phyloP scores from a whole-genome alignment of 2,329 filamentous ascomycete species.

The Mollisia scopiformis region DNA sequence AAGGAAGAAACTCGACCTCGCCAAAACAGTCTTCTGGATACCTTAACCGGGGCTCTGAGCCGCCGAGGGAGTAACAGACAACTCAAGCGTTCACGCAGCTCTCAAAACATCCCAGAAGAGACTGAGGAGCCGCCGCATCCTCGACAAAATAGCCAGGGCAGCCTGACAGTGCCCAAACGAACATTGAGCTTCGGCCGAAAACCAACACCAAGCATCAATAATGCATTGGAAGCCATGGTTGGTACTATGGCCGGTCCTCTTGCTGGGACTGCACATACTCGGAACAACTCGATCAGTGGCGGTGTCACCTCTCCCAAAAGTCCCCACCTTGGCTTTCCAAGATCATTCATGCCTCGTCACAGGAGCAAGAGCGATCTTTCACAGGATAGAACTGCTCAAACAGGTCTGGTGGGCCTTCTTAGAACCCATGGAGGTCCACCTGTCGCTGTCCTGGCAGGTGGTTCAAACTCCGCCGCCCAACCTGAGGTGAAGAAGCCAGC shows the following conservation, averaged over 20 bases:
- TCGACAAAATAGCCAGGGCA: constrained; percentile 37
- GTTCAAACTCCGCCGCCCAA: not conserved
- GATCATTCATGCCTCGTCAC: constrained; percentile 50
- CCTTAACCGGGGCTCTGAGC: constrained; percentile 31
- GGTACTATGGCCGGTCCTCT: constrained; percentile 58
- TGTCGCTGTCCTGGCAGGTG: constrained; percentile 48
- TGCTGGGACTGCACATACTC: constrained; percentile 52
- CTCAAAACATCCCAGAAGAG: constrained; percentile 30
- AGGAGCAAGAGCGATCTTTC: constrained; percentile 61
- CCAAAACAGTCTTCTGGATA: constrained; percentile 49
- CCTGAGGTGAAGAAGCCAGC: constrained; percentile 16
- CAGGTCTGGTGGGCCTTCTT: constrained; percentile 56
- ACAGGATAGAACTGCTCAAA: constrained; percentile 36
- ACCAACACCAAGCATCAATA: constrained; percentile 61
- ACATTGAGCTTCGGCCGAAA: constrained; percentile 52
- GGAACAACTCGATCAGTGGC: constrained; percentile 63
- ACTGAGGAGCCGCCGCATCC: constrained; percentile 33
- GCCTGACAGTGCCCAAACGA: constrained; percentile 54
- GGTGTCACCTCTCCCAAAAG: constrained; percentile 52
- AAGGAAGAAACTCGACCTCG: constrained; percentile 43
- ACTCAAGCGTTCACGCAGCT: constrained; percentile 35
- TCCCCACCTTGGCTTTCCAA: constrained; percentile 40
- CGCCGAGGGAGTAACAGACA: constrained; percentile 36
- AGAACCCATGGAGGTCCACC: constrained; percentile 60
- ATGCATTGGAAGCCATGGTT: constrained; percentile 58